Evolutionary conservation across 1,284 basidiomycete genomes (phyloP), one percentile per base, ranked within the genome.

Genomic region (Macrocybe sp.): DNA sequence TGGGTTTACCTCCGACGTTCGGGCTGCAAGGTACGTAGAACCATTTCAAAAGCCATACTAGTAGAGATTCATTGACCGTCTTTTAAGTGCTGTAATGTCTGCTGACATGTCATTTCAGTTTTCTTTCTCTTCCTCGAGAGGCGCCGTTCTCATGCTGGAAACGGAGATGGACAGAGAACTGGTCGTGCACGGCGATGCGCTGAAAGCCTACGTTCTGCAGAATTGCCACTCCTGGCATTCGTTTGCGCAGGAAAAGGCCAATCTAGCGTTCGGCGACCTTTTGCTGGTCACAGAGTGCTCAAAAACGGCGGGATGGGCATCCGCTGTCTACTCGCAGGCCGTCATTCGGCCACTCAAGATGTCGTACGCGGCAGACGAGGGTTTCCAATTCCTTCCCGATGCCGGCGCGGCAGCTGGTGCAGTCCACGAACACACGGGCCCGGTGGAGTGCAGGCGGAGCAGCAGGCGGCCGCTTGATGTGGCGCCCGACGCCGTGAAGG

Each of bases 261-360:
- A 42, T 16, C 41, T 42, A 10, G 41, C n/a, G n/a, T 42, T 42
- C 28, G 41, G 41, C n/a, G 41, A 42, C 28, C 31, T 42, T 28
- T 32, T 42, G 22, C 30, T 42, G 7, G 41, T 42, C 6, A 50
- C 44, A 1, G 52, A 51, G 31, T 50, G 49, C 30, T 51, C 46
- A 6, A 53, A 46, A 36, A 51, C 49, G 2, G 45, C 35, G 10
- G 49, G 49, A 30, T 54, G 50, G 49, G 41, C 47, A 8, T 49
- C 45, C n/a, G 52, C 45, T 7, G 50, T 52, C 1, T 54, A 54
- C 30, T 49, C 52, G 5, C 22, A 49, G 10, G 49, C 37, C 22
- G 22, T 22, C 22, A 11, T 40, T 2, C 28, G 40, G 30, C 45
- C 47, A 1, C 51, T 54, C 32, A 28, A 33, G 11, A 12, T 52